Percentiles rank a stretch among this genome's conserved stretches.
These are phyloP conservation scores for Sporisorium reilianum DNA, from an alignment of 1,284 basidiomycete genomes.

Conservation along the genomic window DNA sequence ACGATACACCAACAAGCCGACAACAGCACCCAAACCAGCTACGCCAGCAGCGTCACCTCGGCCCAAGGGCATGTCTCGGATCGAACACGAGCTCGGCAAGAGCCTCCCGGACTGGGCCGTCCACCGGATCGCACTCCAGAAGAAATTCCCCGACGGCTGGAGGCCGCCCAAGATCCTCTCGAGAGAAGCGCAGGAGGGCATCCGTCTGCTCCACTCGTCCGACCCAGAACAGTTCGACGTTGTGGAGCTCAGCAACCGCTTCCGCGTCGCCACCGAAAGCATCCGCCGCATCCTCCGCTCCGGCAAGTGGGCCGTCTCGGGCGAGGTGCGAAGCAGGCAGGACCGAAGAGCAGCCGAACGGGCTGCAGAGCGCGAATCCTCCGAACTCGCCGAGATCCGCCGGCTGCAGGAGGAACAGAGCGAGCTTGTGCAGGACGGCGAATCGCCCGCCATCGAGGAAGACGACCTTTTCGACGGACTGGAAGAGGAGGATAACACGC, in stretches of 20 bases:
- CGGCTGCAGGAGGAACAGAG: slow-evolving; percentile 31
- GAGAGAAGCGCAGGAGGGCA: slow-evolving; percentile 64
- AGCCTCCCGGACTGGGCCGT: slow-evolving; percentile 58
- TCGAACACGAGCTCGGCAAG: slow-evolving; percentile 59
- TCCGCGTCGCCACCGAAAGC: slow-evolving; percentile 61
- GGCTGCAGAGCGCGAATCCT: slow-evolving; percentile 30
- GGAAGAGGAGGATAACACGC: slow-evolving; percentile 27
- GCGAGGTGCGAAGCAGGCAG: slow-evolving; percentile 38
- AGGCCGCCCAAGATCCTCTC: slow-evolving; percentile 64
- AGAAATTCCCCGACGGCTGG: slow-evolving; percentile 65
- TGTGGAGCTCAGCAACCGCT: slow-evolving; percentile 49
- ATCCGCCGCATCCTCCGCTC: slow-evolving; percentile 62
- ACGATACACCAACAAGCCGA: slow-evolving; percentile 16
- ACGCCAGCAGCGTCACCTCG: slow-evolving; percentile 22
- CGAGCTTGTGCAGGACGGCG: slow-evolving; percentile 38
- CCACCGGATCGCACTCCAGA: slow-evolving; percentile 55
- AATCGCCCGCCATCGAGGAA: slow-evolving; percentile 38
- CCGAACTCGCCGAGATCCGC: slow-evolving; percentile 39
- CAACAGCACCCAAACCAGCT: slow-evolving; percentile 10
- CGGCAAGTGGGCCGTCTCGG: slow-evolving; percentile 38
- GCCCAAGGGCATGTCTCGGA: slow-evolving; percentile 59
- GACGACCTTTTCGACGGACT: slow-evolving; percentile 18
- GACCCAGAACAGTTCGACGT: slow-evolving; percentile 63
- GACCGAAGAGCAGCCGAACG: slow-evolving; percentile 42
- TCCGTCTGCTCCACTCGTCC: slow-evolving; percentile 56